Percentiles rank a stretch among this genome's conserved stretches.
Evolutionary conservation across 164 flowering plant genomes (phyloP).

Genomic region (Cinnamomum micranthum): DNA sequence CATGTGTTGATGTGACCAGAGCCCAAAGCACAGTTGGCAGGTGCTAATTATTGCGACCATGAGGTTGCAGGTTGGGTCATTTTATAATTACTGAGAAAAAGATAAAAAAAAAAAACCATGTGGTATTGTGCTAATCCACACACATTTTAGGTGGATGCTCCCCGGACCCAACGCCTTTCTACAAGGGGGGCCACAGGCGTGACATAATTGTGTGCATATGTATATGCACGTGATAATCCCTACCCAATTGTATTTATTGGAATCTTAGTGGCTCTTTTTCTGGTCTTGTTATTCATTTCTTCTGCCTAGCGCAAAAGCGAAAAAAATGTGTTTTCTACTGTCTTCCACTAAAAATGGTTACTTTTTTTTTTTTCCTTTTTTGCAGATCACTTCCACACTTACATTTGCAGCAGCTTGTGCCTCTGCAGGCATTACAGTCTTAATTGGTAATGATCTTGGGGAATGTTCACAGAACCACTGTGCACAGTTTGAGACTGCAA

Average conservation of each 20-base stretch:
- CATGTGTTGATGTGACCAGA: too few relatives aligned
- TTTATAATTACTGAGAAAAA: too few relatives aligned
- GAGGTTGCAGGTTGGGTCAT: too few relatives aligned
- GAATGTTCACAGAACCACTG: constrained; percentile 60
- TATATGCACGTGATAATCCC: neutral
- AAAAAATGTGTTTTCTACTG: neutral
- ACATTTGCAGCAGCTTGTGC: constrained; percentile 28
- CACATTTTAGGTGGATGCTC: too few relatives aligned
- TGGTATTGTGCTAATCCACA: too few relatives aligned
- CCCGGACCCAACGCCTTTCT: too few relatives aligned
- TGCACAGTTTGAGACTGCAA: constrained; percentile 62
- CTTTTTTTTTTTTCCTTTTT: neutral
- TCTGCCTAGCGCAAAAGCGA: neutral
- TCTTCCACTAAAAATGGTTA: neutral
- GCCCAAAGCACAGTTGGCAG: too few relatives aligned
- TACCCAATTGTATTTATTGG: neutral
- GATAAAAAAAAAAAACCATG: too few relatives aligned
- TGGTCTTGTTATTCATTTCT: too few relatives aligned
- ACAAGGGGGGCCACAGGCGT: too few relatives aligned
- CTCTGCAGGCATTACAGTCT: constrained; percentile 56
- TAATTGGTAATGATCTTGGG: constrained; percentile 64
- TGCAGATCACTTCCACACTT: constrained; percentile 21
- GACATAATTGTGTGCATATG: too few relatives aligned
- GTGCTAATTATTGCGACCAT: too few relatives aligned
- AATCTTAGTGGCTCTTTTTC: neutral